Evolutionary conservation across 495 filamentous ascomycete genomes (phyloP).

Genomic region (Hypomontagnella submonticulosa): DNA sequence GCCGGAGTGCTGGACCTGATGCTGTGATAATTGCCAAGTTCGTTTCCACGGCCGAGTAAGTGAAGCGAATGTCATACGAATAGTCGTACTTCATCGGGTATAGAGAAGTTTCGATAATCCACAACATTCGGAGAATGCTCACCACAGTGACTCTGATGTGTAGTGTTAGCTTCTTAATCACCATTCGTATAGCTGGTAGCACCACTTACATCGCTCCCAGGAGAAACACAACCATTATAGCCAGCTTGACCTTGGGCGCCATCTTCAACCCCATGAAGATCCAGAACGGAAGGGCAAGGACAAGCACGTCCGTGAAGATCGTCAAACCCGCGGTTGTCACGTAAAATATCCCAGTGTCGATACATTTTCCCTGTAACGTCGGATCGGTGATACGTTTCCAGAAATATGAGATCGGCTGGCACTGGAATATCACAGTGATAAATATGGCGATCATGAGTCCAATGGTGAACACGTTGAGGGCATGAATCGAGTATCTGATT

Average conservation of each 20-base stretch:
- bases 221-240: constrained; percentile 61
- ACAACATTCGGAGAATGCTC: constrained; percentile 54
- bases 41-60: constrained; percentile 63
- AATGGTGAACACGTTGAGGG: constrained; percentile 63
- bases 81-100: constrained; percentile 42
- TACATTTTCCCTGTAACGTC: constrained; percentile 57
- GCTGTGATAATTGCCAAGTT: constrained; percentile 67
- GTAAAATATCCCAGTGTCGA: constrained; percentile 60
- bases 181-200: not conserved
- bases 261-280: constrained; percentile 61
- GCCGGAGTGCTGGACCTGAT: constrained; percentile 57
- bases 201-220: constrained; percentile 61
- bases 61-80: constrained; percentile 58
- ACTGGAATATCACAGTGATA: constrained; percentile 69
- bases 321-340: constrained; percentile 60
- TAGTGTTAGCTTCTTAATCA: not conserved
- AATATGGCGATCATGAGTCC: constrained; percentile 64
- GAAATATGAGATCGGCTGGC: constrained; percentile 61
- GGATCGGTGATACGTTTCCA: constrained; percentile 52
- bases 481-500: constrained; percentile 57
- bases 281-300: constrained; percentile 61
- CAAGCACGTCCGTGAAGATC: constrained; percentile 62
- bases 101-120: constrained; percentile 41
- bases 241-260: constrained; percentile 58
- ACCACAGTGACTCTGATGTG: constrained; percentile 63